Conservation (phyloP, 208 protist genomes). For the Angomonas ambiguus region DNA sequence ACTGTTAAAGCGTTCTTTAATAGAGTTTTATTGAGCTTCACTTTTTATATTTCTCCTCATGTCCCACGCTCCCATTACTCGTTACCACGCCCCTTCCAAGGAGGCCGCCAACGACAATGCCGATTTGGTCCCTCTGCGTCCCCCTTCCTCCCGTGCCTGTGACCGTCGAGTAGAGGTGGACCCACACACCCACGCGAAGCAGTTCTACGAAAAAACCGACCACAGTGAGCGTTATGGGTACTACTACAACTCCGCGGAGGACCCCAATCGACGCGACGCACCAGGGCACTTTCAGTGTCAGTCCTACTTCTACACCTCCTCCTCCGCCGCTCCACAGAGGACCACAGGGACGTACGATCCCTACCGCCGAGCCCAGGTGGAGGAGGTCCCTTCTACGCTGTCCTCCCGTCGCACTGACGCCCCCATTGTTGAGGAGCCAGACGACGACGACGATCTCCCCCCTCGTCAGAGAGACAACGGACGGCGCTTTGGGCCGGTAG, state of each 20-base stretch:
- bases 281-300: not conserved
- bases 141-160: not conserved
- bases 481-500: not conserved
- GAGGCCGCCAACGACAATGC: not conserved
- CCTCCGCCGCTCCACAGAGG: not conserved
- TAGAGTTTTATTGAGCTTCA: too few species aligned
- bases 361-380: too few species aligned
- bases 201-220: not conserved
- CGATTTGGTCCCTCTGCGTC: not conserved
- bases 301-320: constrained; percentile 1
- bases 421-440: constrained; percentile 2
- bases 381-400: too few species aligned
- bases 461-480: not conserved
- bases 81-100: too few species aligned
- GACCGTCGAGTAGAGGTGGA: not conserved
- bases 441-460: not conserved
- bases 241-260: constrained; percentile 4
- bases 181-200: not conserved
- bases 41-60: too few species aligned
- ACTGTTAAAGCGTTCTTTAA: too few species aligned
- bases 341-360: not conserved
- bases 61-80: constrained; percentile 7
- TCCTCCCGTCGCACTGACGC: not conserved
- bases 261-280: not conserved
- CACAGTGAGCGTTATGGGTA: not conserved